phyloP scores from a whole-genome alignment of 768 basidiomycete species.

The Exsudoporus frostii region DNA sequence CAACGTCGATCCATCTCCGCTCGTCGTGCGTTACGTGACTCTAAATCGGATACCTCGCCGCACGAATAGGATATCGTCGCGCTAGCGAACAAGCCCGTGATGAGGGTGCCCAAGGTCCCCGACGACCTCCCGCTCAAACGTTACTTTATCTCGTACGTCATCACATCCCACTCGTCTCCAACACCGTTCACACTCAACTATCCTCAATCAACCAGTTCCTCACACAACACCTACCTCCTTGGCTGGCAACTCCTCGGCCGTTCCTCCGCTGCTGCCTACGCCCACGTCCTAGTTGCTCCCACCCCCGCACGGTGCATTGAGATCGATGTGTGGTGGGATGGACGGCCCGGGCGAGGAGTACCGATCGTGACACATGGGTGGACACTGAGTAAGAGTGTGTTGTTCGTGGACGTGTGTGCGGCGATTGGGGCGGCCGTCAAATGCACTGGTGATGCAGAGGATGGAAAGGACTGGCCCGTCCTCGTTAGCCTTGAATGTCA shows the following conservation, averaged over 20 bases:
- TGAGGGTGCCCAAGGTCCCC: constrained; percentile 33
- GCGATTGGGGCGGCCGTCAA: constrained; percentile 32
- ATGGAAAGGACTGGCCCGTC: constrained; percentile 50
- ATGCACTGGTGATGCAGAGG: background rate
- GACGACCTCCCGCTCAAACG: constrained; percentile 48
- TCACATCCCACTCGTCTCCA: background rate
- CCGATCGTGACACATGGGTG: constrained; percentile 60
- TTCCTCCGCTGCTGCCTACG: constrained; percentile 52
- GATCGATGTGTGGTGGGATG: constrained; percentile 60
- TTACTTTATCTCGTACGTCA: constrained; percentile 52
- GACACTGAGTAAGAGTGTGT: constrained; percentile 51
- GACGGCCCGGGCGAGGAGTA: constrained; percentile 39
- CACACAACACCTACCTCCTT: constrained; percentile 66
- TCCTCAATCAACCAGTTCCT: constrained; percentile 36
- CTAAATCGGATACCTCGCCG: background rate
- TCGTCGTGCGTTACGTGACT: background rate
- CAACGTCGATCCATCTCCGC: background rate
- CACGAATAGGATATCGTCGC: constrained; percentile 21
- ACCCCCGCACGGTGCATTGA: constrained; percentile 53
- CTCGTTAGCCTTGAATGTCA: constrained; percentile 64
- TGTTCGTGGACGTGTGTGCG: constrained; percentile 49
- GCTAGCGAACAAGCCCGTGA: constrained; percentile 37
- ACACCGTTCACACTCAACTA: background rate
- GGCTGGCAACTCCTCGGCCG: constrained; percentile 54
- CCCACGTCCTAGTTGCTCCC: constrained; percentile 47